Conservation (phyloP, 306 rosid genomes). For the Ormosia emarginata region DNA sequence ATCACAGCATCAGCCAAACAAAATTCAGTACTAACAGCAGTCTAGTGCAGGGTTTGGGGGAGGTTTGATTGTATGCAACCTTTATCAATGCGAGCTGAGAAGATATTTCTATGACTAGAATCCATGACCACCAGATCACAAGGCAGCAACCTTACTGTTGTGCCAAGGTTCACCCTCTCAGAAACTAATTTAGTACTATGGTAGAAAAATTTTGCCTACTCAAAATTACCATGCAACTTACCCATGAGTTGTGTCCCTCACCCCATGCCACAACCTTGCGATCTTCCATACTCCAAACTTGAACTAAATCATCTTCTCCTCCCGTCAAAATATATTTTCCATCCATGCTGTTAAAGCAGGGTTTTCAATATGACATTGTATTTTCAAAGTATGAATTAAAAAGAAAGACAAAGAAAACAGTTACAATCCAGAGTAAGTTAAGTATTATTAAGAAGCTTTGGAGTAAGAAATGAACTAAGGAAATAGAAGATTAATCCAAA, state of each 20-base stretch:
- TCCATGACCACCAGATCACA: not conserved
- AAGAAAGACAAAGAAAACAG: not conserved
- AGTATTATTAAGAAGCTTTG: not conserved
- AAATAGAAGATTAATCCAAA: constrained; percentile 18
- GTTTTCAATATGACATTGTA: not conserved
- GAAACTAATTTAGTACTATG: constrained; percentile 10
- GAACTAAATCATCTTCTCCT: constrained; percentile 98
- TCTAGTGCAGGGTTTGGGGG: not conserved
- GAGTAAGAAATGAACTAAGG: not conserved
- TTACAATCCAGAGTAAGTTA: not conserved
- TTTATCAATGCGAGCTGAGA: not conserved
- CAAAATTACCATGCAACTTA: constrained; percentile 38
- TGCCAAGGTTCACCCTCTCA: not conserved
- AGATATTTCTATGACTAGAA: not conserved
- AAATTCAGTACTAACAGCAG: not conserved
- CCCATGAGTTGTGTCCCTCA: constrained; percentile 99
- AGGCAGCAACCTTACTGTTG: not conserved
- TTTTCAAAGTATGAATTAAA: constrained; percentile 3
- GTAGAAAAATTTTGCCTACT: constrained; percentile 9
- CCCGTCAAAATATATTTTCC: constrained; percentile 95
- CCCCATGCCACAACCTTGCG: constrained; percentile 99
- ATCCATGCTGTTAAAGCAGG: constrained; percentile 60
- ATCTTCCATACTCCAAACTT: constrained; percentile 99
- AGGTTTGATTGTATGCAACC: not conserved
- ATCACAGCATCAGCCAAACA: constrained; percentile 25